Evolutionary conservation across 129 eudicot genomes (phyloP), one percentile per base, ranked within the genome.

Genomic region (Arctium minus): DNA sequence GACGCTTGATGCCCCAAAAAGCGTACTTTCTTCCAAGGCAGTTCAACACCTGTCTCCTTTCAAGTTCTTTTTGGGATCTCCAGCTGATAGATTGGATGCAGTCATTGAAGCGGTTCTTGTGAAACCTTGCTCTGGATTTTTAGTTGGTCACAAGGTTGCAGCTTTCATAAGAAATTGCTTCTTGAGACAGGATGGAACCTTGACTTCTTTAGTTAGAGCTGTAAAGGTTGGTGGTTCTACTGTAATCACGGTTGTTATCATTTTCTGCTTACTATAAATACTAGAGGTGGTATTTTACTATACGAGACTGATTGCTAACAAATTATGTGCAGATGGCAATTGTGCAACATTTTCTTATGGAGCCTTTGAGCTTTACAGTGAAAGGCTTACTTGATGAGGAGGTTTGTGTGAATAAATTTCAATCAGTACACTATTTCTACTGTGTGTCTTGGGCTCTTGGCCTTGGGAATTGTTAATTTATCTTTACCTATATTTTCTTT

Each of bases 181-280:
- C 88, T 72, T 96, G 81, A 90, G 85, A 73, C 97, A 93, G 60
- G 99, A 96, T 90, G 99, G 99, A 84, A 93, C 98, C 65, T 80
- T 96, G 75, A 90, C 92, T 70, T 93, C 91, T 39, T 89, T 93
- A 15, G 32, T 90, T 37, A 89, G 94, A 89, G 97, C 95, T 60
- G 75, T 96, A 83, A 93, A 89, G 99, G 99, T 95, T 69, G 53
- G 85, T 75, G 60, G 53, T 31, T 72, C 38, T 53, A 53, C 65
- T 53, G 65, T 53, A 53, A 4, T 53, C 12, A 44, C 48, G 9
- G 5, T 30, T 37, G 22, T 44, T 64, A 39, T 56, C 38, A 9
- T 30, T 50, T 81, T 73, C 17, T 74, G 74, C 40, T 48, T 62
- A 13, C n/a, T 60, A 82, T 76, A 65, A 17, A 18, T 74, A 73